phyloP scores from a whole-genome alignment of 768 basidiomycete genomes.

The Podaxis pistillaris region DNA sequence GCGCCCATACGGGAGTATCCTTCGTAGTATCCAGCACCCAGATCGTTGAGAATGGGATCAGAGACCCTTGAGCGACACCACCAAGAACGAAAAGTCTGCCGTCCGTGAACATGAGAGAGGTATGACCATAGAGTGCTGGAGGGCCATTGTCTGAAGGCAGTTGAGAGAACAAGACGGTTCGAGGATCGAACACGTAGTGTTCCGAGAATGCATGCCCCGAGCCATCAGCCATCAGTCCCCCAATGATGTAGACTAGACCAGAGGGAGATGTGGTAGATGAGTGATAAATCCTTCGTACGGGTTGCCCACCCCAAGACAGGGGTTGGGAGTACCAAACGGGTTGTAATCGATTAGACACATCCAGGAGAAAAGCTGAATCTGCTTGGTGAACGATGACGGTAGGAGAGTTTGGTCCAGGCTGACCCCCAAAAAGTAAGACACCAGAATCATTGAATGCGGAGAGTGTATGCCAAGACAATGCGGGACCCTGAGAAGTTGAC shows the following conservation, averaged over 20 bases:
- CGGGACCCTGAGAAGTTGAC: slow-evolving; percentile 50
- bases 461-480: slow-evolving; percentile 78
- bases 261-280: slow-evolving; percentile 46
- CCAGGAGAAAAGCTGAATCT: slow-evolving; percentile 65
- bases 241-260: slow-evolving; percentile 67
- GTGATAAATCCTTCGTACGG: slow-evolving; percentile 77
- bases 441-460: slow-evolving; percentile 57
- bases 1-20: slow-evolving; percentile 48
- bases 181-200: slow-evolving; percentile 61
- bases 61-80: slow-evolving; percentile 51
- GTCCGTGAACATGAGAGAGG: slow-evolving; percentile 64
- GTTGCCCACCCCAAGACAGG: slow-evolving; percentile 60
- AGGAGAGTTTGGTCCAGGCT: slow-evolving; percentile 58
- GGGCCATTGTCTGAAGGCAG: slow-evolving; percentile 60
- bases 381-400: slow-evolving; percentile 46
- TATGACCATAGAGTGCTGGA: slow-evolving; percentile 70
- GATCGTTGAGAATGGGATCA: slow-evolving; percentile 57
- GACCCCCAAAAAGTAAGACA: slow-evolving; percentile 74
- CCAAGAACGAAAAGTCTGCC: slow-evolving; percentile 75
- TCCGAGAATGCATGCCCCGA: slow-evolving; percentile 63
- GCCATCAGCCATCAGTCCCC: slow-evolving; percentile 81
- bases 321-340: slow-evolving; percentile 50
- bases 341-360: slow-evolving; percentile 33
- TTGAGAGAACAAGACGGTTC: slow-evolving; percentile 45
- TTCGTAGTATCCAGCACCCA: slow-evolving; percentile 64